phyloP scores from a whole-genome alignment of 148 eudicot genomes.

The Beta vulgaris region DNA sequence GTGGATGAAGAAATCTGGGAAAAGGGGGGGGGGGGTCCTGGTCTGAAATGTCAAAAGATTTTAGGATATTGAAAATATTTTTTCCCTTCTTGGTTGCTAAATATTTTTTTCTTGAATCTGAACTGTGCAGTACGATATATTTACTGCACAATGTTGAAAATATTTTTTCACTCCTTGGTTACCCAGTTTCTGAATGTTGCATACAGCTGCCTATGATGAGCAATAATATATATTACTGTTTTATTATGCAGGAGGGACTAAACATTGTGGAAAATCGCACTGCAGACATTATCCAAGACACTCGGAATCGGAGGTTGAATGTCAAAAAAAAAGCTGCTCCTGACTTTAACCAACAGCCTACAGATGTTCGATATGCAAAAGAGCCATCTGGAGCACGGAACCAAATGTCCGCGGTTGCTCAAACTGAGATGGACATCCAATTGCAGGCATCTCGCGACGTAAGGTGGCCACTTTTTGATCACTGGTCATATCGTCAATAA shows the following conservation, averaged over 20 bases:
- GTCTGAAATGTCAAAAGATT: no score
- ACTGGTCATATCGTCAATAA: conserved; percentile 28
- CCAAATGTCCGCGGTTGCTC: conserved; percentile 40
- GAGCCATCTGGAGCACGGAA: conserved; percentile 37
- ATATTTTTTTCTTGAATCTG: no score
- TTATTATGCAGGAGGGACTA: conserved; percentile 64
- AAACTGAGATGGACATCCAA: conserved; percentile 64
- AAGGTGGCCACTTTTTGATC: conserved; percentile 67
- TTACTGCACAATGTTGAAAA: no score
- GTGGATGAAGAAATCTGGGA: no score
- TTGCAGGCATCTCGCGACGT: conserved; percentile 97
- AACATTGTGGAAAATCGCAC: conserved; percentile 74
- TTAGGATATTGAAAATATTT: no score
- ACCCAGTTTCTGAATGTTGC: not conserved
- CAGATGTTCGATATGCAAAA: conserved; percentile 24
- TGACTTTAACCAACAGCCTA: conserved; percentile 36
- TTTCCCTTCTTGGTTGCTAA: no score
- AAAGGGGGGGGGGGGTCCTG: no score
- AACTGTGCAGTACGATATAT: no score
- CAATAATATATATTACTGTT: not conserved
- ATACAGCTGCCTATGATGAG: not conserved
- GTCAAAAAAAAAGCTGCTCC: conserved; percentile 45
- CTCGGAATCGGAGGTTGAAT: conserved; percentile 68
- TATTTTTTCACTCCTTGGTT: no score
- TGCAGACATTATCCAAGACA: conserved; percentile 81